These are phyloP conservation scores for Nissolia schottii DNA, from an alignment of 306 rosid species.

Conservation along the genomic window DNA sequence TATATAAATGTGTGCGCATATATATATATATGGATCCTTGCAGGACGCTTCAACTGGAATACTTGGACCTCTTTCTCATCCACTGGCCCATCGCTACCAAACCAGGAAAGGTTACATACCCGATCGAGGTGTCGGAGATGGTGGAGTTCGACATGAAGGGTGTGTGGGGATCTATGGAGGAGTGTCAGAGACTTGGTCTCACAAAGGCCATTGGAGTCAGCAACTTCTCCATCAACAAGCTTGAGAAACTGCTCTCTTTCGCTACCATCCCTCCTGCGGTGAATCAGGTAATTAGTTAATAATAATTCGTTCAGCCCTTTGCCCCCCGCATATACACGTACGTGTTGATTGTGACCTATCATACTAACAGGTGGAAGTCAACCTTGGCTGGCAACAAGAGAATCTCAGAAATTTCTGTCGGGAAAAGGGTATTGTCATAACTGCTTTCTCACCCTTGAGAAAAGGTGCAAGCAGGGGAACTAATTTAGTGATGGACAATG, in stretches of 20 bases:
- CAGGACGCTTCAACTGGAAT: conserved; percentile 40
- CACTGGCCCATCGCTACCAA: conserved; percentile 44
- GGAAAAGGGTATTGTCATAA: conserved; percentile 29
- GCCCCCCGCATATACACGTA: too few relatives aligned
- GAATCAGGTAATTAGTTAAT: conserved; percentile 43
- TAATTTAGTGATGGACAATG: conserved; percentile 38
- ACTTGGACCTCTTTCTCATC: conserved; percentile 33
- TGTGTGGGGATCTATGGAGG: conserved; percentile 79
- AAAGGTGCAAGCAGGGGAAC: conserved; percentile 38
- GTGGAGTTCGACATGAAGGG: conserved; percentile 51
- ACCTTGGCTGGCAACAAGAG: conserved; percentile 39
- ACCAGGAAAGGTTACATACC: conserved; percentile 42
- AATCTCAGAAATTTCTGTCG: conserved; percentile 37
- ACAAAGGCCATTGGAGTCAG: conserved; percentile 78
- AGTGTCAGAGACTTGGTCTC: conserved; percentile 64
- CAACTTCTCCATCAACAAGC: conserved; percentile 70
- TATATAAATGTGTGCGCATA: too few relatives aligned
- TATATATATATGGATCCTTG: too few relatives aligned
- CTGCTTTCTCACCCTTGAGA: conserved; percentile 46
- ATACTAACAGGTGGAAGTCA: conserved; percentile 38
- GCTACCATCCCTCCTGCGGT: conserved; percentile 64
- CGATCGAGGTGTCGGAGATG: conserved; percentile 34
- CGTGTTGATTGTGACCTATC: too few relatives aligned
- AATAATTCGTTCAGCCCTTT: too few relatives aligned
- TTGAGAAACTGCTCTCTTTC: conserved; percentile 52